Conservation (phyloP, 2,329 filamentous ascomycete genomes). For the Xylaria sp. region DNA sequence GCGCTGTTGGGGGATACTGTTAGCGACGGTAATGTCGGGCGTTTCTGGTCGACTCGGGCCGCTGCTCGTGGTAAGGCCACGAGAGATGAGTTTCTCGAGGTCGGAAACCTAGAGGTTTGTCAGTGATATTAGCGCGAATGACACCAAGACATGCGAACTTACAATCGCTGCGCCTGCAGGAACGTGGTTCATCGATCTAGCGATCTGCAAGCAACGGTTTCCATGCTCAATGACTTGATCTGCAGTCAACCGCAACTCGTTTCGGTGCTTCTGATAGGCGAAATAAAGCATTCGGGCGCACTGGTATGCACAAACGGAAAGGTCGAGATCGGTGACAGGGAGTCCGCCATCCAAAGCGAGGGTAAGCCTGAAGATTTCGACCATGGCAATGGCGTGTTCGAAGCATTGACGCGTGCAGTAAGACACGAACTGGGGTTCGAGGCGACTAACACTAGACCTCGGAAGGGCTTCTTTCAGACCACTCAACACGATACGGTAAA, state of each 20-base stretch:
- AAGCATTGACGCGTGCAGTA: conserved; percentile 48
- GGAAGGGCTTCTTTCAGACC: conserved; percentile 49
- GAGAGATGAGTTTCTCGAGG: conserved; percentile 46
- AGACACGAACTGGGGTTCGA: conserved; percentile 45
- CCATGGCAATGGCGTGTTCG: conserved; percentile 51
- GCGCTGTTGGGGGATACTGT: conserved; percentile 24
- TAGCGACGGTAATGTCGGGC: conserved; percentile 22
- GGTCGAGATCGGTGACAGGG: conserved; percentile 50
- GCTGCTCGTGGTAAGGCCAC: conserved; percentile 36
- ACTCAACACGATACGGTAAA: conserved; percentile 49
- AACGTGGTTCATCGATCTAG: conserved; percentile 47
- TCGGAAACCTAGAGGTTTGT: conserved; percentile 36
- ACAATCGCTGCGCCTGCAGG: conserved; percentile 46
- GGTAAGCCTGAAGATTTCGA: conserved; percentile 49
- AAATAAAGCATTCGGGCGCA: conserved; percentile 50
- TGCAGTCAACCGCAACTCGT: conserved; percentile 40
- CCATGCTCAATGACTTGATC: conserved; percentile 47
- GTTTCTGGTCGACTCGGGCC: conserved; percentile 32
- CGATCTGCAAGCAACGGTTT: conserved; percentile 46
- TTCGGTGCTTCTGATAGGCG: conserved; percentile 41
- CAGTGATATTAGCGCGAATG: conserved; percentile 8
- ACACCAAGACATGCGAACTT: conserved; percentile 23
- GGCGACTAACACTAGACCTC: conserved; percentile 38
- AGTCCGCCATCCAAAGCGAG: conserved; percentile 46
- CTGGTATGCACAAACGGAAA: conserved; percentile 52